A percentile compares a stretch with the other conserved stretches of the same genome.
Evolutionary conservation across 2,329 filamentous ascomycete genomes (phyloP).

Genomic region (Diatrype stigma): DNA sequence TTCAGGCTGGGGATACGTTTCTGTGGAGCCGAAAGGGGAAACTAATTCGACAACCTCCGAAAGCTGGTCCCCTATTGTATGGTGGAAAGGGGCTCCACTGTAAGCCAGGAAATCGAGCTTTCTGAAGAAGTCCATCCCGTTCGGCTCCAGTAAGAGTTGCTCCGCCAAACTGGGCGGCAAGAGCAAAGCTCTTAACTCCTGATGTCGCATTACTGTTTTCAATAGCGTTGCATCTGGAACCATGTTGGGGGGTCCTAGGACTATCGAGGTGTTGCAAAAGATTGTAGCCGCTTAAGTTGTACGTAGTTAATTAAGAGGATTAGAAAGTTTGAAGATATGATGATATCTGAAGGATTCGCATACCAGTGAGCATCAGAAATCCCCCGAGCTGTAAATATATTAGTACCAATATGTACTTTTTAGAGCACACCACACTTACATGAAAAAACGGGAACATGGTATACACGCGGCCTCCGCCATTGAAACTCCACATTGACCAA

Average conservation of each 20-base stretch:
- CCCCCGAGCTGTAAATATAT: constrained; percentile 5
- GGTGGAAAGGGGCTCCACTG: constrained; percentile 13
- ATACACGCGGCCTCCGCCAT: constrained; percentile 14
- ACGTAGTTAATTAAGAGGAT: neutral
- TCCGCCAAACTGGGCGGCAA: constrained; percentile 12
- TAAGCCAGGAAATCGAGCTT: constrained; percentile 12
- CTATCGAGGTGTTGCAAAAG: constrained; percentile 10
- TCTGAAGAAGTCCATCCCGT: constrained; percentile 12
- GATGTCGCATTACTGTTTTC: constrained; percentile 9
- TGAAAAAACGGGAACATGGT: constrained; percentile 16
- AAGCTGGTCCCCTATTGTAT: constrained; percentile 6
- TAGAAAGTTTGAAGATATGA: too few relatives aligned
- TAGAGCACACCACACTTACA: neutral
- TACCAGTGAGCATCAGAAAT: constrained; percentile 5
- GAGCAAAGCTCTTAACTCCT: constrained; percentile 12
- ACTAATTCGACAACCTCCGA: constrained; percentile 9
- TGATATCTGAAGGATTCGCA: too few relatives aligned
- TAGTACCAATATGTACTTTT: neutral
- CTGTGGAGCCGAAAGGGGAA: constrained; percentile 19
- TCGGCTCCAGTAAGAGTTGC: constrained; percentile 12
- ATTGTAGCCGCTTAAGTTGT: constrained; percentile 9
- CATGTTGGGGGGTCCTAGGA: constrained; percentile 15
- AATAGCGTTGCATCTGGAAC: constrained; percentile 14
- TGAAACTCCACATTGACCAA: constrained; percentile 12
- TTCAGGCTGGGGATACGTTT: constrained; percentile 15